Percentiles rank a stretch among this genome's conserved stretches.
Evolutionary conservation across 371 early-diverging fungal species (phyloP).

Genomic region (Nosema muscidifuracis): DNA sequence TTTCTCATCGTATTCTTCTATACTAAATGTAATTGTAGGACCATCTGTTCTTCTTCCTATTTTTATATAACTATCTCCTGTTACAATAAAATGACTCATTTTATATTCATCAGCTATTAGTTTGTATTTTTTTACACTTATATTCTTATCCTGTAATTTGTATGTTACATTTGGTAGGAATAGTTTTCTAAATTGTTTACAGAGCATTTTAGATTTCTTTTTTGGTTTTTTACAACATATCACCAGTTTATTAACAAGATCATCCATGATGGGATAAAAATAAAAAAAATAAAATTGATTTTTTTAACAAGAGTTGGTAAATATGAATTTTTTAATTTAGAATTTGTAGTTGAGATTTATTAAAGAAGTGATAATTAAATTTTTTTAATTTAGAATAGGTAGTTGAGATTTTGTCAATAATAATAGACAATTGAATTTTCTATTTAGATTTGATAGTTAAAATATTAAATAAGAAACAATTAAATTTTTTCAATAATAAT

Average conservation of each 20-base stretch:
- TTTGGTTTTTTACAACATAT: conserved; percentile 35
- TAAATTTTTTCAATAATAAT: too few relatives aligned
- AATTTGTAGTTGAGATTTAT: too few relatives aligned
- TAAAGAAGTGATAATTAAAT: too few relatives aligned
- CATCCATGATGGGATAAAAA: background rate
- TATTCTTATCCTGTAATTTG: conserved; percentile 22
- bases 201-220: conserved; percentile 29
- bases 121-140: conserved; percentile 14
- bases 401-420: too few relatives aligned
- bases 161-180: conserved; percentile 31
- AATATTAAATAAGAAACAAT: too few relatives aligned
- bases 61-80: conserved; percentile 34
- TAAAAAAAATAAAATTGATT: too few relatives aligned
- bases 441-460: too few relatives aligned
- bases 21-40: conserved; percentile 37
- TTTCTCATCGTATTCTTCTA: conserved; percentile 38
- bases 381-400: too few relatives aligned
- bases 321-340: too few relatives aligned
- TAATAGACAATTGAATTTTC: too few relatives aligned
- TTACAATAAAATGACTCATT: conserved; percentile 36
- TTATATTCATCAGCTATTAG: conserved; percentile 23
- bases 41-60: conserved; percentile 28
- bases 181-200: conserved; percentile 36
- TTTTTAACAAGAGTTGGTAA: too few relatives aligned
- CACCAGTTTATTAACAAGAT: conserved; percentile 23